Base-by-base conservation (phyloP, 495 filamentous ascomycete species). In the Neurospora intermedia region DNA sequence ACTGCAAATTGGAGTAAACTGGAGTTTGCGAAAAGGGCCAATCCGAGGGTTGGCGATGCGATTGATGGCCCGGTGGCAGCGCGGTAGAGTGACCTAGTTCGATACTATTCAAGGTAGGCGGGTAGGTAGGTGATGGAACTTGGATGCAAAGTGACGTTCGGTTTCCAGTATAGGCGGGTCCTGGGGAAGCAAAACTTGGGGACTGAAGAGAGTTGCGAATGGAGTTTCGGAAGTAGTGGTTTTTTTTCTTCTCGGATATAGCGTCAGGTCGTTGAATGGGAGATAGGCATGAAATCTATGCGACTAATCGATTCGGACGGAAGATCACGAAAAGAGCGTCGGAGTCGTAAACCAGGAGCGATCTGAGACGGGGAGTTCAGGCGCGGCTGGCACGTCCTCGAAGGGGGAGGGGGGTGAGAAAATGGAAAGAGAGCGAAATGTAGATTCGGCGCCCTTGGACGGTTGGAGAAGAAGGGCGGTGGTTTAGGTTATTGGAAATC, bases 1-100 rank as follows among this genome's bases (percentile, higher is more conserved):
- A 76, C 73, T 71, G 71, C 71, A 78, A 71, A 27, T 35, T 66
- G 54, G 4, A 11, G 45, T 48, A 59, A 20, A 66, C 6, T 7
- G 54, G 27, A 11, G 54, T 7, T 66, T 66, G 27, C 27, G 54
- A 54, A 54, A 54, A 54, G 46, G 46, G 46, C 46, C 46, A 27
- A 59, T 59, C 35, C 54, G 18, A 66, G 15, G 54, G 54, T 66
- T 27, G 54, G 27, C 54, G 13, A 15, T 66, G 54, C 54, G 27
- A 66, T 66, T 66, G 27, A 66, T 66, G 54, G 15, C 27, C 13
- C 54, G 54, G 54, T 66, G 54, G 54, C 54, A 66, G 54, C 13
- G 18, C 54, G 54, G 27, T 9, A 66, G 6, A 31, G 27, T 15
- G 35, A 66, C 54, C 23, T 31, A 9, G 54, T 66, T 66, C 54